Evolutionary conservation across 2,329 filamentous ascomycete species (phyloP).

Genomic region (Plectosphaerella plurivora): DNA sequence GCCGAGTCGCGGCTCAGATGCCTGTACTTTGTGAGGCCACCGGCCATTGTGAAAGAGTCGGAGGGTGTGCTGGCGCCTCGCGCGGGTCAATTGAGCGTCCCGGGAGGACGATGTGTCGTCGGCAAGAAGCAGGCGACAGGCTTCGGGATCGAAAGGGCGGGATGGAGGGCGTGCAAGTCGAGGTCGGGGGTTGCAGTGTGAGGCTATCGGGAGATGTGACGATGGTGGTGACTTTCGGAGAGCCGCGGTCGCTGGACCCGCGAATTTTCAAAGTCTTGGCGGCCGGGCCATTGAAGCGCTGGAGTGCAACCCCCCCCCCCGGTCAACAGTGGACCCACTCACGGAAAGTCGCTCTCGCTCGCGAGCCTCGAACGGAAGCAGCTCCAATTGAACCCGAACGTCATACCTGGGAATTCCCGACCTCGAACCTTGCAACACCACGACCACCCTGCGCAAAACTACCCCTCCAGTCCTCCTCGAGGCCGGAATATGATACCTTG

Average conservation of each 20-base stretch:
- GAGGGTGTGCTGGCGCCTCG: conserved; percentile 1
- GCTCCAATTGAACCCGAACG: neutral
- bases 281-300: neutral
- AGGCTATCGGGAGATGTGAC: neutral
- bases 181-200: neutral
- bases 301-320: neutral
- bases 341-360: neutral
- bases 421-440: neutral
- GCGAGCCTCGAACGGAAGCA: neutral
- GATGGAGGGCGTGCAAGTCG: neutral
- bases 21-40: conserved; percentile 81
- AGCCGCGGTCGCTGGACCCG: neutral
- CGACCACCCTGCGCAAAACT: conserved; percentile 3
- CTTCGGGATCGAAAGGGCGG: neutral
- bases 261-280: conserved; percentile 3
- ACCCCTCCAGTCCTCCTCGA: conserved; percentile 1
- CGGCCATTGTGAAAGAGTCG: conserved; percentile 61
- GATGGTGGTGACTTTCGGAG: neutral
- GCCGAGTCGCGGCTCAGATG: conserved; percentile 81
- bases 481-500: conserved; percentile 10
- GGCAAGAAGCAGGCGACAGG: neutral
- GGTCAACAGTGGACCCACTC: neutral
- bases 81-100: neutral
- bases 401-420: neutral
- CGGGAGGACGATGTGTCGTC: neutral